Evolutionary conservation across 2,329 filamentous ascomycete species (phyloP).

Genomic region (Xylaria sp.): DNA sequence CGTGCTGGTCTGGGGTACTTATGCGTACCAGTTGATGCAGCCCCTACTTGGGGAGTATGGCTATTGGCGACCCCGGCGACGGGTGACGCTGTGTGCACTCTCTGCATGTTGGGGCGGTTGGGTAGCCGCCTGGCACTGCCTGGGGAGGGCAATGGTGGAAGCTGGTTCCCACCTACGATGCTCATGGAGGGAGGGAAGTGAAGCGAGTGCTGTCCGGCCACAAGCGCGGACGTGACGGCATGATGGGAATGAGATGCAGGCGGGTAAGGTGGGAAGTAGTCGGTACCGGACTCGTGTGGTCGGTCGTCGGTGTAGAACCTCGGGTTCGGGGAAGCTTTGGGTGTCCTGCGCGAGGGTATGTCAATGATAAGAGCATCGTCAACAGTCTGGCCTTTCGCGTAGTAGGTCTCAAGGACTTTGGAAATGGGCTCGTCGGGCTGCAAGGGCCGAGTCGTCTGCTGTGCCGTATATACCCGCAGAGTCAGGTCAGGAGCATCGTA

Average conservation of each 20-base stretch:
- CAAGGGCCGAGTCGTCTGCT: slow-evolving; percentile 73
- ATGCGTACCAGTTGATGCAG: slow-evolving; percentile 53
- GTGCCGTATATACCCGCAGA: slow-evolving; percentile 78
- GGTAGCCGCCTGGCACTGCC: slow-evolving; percentile 66
- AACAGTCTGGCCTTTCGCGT: slow-evolving; percentile 85
- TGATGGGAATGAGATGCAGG: slow-evolving; percentile 46
- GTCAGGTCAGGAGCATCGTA: slow-evolving; percentile 93
- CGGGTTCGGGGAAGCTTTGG: slow-evolving; percentile 77
- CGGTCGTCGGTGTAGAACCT: slow-evolving; percentile 49
- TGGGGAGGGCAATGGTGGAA: slow-evolving; percentile 84
- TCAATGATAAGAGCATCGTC: slow-evolving; percentile 94
- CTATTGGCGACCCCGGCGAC: slow-evolving; percentile 64
- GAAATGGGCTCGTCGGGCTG: slow-evolving; percentile 88
- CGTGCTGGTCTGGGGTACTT: slow-evolving; percentile 58
- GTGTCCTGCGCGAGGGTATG: slow-evolving; percentile 79
- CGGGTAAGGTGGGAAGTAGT: slow-evolving; percentile 52
- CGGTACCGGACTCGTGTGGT: slow-evolving; percentile 51
- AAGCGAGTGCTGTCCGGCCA: slow-evolving; percentile 45
- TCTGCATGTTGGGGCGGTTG: slow-evolving; percentile 64
- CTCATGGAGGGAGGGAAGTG: slow-evolving; percentile 75
- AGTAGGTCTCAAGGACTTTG: slow-evolving; percentile 82
- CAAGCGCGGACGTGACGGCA: slow-evolving; percentile 41
- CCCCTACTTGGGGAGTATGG: slow-evolving; percentile 52
- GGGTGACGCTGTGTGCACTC: slow-evolving; percentile 84
- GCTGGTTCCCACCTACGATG: slow-evolving; percentile 81